Base-by-base conservation (phyloP, 192 early-diverging fungal genomes). In the Coemansia sp. region DNA sequence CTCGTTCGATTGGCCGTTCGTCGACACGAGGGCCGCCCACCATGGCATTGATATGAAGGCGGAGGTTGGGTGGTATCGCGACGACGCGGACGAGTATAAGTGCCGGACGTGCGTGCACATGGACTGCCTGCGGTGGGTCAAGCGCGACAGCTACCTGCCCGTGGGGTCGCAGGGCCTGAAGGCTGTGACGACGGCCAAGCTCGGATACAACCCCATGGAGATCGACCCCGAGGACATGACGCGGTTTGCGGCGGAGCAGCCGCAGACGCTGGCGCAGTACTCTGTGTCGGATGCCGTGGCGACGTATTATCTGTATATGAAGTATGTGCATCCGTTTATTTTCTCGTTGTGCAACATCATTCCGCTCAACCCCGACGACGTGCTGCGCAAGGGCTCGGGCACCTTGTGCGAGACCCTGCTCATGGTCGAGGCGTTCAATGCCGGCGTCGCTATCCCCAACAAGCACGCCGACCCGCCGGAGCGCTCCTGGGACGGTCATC, bases 281-380 rank as follows among this genome's bases (percentile, higher is more conserved):
- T 97, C 96, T 9, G 98, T 99, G 36, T 99, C 98, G 29, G 98
- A 99, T 84, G 98, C 98, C 1, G 98, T 99, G 9, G 98, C 98
- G 0, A 99, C 98, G 1, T 99, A 98, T 75, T 99, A 99, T 61
- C 79, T 99, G 9, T 99, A 98, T 70, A 99, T 98, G 95, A 97
- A 98, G 79, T 97, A 99, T 77, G 95, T 99, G 33, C 92, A 99
- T 75, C 96, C 96, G 33, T 99, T 99, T 69, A 94, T 97, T 44
- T 99, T 98, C 70, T 99, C 98, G n/a, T 88, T 99, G 24, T 98
- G 98, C 85, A 99, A 96, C 70, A 96, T 99, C 70, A 98, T 99
- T 70, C 98, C 98, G 0, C 89, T 98, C 73, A 92, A 93, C 46
- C 95, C 95, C 0, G 98, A 99, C 77, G 98, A 99, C 59, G 95